Evolutionary conservation across 495 filamentous ascomycete species (phyloP), one percentile per base, ranked within the genome.

Genomic region (Choiromyces venosus): DNA sequence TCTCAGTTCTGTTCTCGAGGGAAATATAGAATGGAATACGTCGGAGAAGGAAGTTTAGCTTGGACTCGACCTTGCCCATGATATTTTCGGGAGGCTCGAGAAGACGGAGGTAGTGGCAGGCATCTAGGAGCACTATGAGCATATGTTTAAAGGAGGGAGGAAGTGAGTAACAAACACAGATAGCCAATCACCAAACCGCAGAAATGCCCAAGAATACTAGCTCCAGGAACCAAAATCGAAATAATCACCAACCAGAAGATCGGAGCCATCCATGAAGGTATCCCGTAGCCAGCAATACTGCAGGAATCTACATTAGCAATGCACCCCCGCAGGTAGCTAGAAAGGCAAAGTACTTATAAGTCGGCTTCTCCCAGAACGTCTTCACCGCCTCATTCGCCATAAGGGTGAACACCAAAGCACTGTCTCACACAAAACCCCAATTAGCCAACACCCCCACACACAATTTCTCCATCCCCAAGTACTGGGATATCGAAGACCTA

Each of bases 211-310:
- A 97, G 83, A 67, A 96, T 87, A 80, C 91, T 94, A 0, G 92
- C 92, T 70, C 89, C 88, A 4, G 94, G 92, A 29, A 96, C 81
- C 39, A 99, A 83, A 52, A 93, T 88, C 42, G 88, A 88, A 37
- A 91, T 85, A 29, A 93, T 83, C 36, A 93, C 80, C 71, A 93
- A 87, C 70, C 91, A 83, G 44, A 91, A 81, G 4, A 98, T 81
- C n/a, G 95, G 95, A 2, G 92, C 91, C 18, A 89, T 91, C 93
- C 94, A 97, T 0, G 93, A 97, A 1, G 95, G 95, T 66, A 99
- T 91, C 78, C 90, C 89, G 76, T 88, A 87, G 10, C 88, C 88
- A 37, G 88, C 90, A 37, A 92, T 84, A 82, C 86, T 87, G 79
- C 97, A 91, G 78, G 90, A 87, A 25, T 16, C 9, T 12, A 5